Evolutionary conservation across 345 rosid species (phyloP), one percentile per base, ranked within the genome.

Genomic region (Pelargonium nanum): DNA sequence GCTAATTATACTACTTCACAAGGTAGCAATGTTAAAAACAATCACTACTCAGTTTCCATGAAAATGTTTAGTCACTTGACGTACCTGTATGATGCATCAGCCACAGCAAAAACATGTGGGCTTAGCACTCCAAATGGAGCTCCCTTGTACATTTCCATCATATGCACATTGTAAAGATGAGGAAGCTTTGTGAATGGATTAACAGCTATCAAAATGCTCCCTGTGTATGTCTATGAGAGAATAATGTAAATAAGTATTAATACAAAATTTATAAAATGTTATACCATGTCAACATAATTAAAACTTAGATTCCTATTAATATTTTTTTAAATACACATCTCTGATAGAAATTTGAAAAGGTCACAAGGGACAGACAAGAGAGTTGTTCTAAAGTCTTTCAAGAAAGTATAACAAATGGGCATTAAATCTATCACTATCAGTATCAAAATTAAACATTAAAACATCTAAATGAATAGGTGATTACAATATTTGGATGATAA

Each of bases 71-170:
- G 2, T 13, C 22, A 63, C 23, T 40, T 23, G 22, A 62, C 69
- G 54, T 61, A 93, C 99, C 99, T 87, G 79, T 89, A 93, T 30
- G 99, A 91, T 70, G 80, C 89, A 76, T 93, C 99, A 70, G 97
- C 89, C 74, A 93, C 97, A 16, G 99, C 99, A 79, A 93, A 93
- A 71, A 89, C 99, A 76, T 93, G 99, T 57, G 99, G 99, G 68
- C 97, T 93, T 71, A 93, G 83, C 82, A 87, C 87, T 53, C 99
- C 99, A 26, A 93, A 93, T 30, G 93, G 89, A 65, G 99, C 99
- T 63, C 94, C 97, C 76, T 83, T 93, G 65, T 93, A 93, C 62
- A 85, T 95, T 68, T 93, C 99, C 99, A 93, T 93, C 99, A 93
- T 93, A 81, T 93, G 87, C 70, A 74, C 83, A 61, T 93, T 73